A percentile compares a stretch with the other conserved stretches of the same genome.
Evolutionary conservation across 352 stramenopile species (phyloP).

Genomic region (Phytophthora foliorum): DNA sequence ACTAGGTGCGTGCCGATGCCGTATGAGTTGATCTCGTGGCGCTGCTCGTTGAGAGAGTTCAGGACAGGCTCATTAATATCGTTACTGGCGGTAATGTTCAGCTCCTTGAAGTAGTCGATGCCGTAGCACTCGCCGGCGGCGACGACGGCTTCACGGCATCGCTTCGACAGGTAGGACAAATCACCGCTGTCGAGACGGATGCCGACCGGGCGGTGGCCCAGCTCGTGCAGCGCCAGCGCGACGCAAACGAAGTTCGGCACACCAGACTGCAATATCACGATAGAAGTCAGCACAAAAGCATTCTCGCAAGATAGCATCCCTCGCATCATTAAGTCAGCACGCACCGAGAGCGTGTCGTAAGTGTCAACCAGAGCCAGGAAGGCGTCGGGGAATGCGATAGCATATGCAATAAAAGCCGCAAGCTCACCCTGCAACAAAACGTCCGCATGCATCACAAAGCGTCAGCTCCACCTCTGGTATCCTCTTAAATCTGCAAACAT

Average conservation of each 20-base stretch:
- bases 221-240: conserved; percentile 93
- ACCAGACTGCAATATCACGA: conserved; percentile 74
- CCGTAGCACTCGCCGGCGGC: conserved; percentile 58
- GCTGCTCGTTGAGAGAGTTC: conserved; percentile 94
- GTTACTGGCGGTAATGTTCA: conserved; percentile 98
- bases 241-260: conserved; percentile 98
- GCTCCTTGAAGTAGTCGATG: conserved; percentile 83
- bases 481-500: background rate
- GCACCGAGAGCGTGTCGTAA: conserved; percentile 96
- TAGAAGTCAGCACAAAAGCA: conserved; percentile 19
- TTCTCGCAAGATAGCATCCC: background rate
- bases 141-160: conserved; percentile 79
- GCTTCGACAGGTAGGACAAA: conserved; percentile 95
- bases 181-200: conserved; percentile 99
- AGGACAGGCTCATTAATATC: conserved; percentile 99
- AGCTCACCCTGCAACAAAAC: conserved; percentile 92
- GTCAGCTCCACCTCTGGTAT: background rate
- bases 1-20: conserved; percentile 97
- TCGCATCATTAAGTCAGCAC: conserved; percentile 9
- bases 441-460: background rate
- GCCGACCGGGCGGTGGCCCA: conserved; percentile 92
- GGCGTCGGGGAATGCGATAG: conserved; percentile 95
- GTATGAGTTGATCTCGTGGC: conserved; percentile 96
- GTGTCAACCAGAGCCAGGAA: conserved; percentile 99
- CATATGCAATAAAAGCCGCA: conserved; percentile 99